These are phyloP conservation scores for Ustilago lituana DNA, from an alignment of 1,284 basidiomycete species.

Conservation along the genomic window DNA sequence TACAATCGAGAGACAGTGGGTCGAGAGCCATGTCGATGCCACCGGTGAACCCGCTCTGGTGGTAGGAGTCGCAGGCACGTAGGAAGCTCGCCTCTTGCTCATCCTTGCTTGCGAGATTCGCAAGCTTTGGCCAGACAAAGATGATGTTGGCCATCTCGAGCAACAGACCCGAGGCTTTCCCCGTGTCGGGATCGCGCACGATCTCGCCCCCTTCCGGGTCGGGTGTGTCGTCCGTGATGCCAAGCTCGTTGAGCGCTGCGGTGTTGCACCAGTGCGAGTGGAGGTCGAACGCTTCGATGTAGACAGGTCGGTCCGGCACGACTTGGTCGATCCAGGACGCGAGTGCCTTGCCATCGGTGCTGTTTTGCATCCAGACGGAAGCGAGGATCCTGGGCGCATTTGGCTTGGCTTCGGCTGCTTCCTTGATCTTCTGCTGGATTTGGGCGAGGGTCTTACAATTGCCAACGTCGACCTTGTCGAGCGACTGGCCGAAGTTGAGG, in stretches of 20 bases:
- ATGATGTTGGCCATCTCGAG: slow-evolving; percentile 44
- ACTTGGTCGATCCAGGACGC: slow-evolving; percentile 38
- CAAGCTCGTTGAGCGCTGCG: slow-evolving; percentile 38
- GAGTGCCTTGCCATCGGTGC: slow-evolving; percentile 31
- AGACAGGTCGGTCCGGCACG: slow-evolving; percentile 40
- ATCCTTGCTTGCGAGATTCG: slow-evolving; percentile 15
- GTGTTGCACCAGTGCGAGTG: slow-evolving; percentile 48
- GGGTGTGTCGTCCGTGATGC: slow-evolving; percentile 35
- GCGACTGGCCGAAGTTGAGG: slow-evolving; percentile 42
- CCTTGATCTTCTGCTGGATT: slow-evolving; percentile 34
- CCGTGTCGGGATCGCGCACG: slow-evolving; percentile 28
- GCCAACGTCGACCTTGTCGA: slow-evolving; percentile 45
- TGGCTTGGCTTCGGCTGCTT: slow-evolving; percentile 32
- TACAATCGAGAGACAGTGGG: slow-evolving; percentile 25
- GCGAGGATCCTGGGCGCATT: slow-evolving; percentile 38
- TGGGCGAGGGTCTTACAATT: slow-evolving; percentile 41
- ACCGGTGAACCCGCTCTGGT: slow-evolving; percentile 38
- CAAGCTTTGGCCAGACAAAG: slow-evolving; percentile 35
- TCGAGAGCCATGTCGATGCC: slow-evolving; percentile 46
- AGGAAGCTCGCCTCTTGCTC: slow-evolving; percentile 31
- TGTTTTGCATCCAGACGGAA: slow-evolving; percentile 44
- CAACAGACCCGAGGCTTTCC: slow-evolving; percentile 35
- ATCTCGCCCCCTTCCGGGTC: slow-evolving; percentile 45
- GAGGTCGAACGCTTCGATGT: slow-evolving; percentile 40
- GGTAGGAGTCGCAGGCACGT: slow-evolving; percentile 35